Evolutionary conservation across 345 rosid species (phyloP).

Genomic region (Citrus maxima): DNA sequence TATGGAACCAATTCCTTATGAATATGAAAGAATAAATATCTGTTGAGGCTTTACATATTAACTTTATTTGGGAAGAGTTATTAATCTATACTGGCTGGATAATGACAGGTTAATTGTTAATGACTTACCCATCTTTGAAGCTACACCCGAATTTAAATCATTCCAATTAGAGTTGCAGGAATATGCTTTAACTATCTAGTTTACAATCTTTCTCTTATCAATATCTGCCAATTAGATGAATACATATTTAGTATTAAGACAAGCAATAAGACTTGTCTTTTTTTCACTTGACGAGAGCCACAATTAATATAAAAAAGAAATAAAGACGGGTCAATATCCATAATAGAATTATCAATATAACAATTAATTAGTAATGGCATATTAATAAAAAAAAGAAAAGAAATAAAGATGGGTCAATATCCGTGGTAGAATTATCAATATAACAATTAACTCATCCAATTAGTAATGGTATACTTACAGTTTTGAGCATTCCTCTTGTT

Average conservation of each 20-base stretch:
- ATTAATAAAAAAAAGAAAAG: neutral
- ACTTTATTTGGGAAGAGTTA: neutral
- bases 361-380: neutral
- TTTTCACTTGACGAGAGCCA: neutral
- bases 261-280: neutral
- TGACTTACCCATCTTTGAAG: conserved; percentile 13
- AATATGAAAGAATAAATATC: neutral
- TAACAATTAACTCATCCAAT: neutral
- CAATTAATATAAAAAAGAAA: neutral
- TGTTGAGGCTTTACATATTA: neutral
- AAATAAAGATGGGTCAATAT: neutral
- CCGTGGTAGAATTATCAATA: neutral
- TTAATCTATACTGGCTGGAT: neutral
- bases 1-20: neutral
- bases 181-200: neutral
- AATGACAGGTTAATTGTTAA: neutral
- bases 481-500: conserved; percentile 83
- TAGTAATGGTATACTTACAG: conserved; percentile 28
- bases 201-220: conserved; percentile 4
- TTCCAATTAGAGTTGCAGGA: neutral
- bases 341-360: neutral
- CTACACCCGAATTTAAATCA: conserved; percentile 1
- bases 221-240: conserved; percentile 1
- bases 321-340: neutral
- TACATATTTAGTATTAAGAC: neutral